Conservation (phyloP, 441 rosid genomes). For the Populus hybrid region DNA sequence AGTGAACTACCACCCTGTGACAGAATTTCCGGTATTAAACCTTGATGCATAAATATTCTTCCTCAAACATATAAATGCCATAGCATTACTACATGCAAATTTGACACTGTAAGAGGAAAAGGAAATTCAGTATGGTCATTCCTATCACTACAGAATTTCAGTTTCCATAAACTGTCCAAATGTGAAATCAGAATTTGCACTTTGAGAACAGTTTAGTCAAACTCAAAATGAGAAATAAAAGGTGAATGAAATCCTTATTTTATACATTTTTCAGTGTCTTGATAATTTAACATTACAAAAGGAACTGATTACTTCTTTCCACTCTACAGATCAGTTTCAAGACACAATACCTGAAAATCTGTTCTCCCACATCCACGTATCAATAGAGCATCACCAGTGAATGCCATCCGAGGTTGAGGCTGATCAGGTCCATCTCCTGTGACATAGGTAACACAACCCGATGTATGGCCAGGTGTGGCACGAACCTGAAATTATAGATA, state of each 20-base stretch:
- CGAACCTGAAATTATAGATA: constrained; percentile 49
- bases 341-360: constrained; percentile 78
- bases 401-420: constrained; percentile 94
- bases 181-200: neutral
- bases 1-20: constrained; percentile 82
- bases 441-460: constrained; percentile 91
- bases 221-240: neutral
- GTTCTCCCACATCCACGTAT: constrained; percentile 99
- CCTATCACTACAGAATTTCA: neutral
- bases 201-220: neutral
- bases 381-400: constrained; percentile 83
- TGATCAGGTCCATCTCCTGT: constrained; percentile 76
- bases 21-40: constrained; percentile 10
- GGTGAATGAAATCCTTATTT: neutral
- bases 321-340: neutral
- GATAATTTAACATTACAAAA: neutral
- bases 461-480: constrained; percentile 92
- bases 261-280: neutral
- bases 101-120: neutral
- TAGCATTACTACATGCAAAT: neutral
- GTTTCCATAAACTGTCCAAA: neutral
- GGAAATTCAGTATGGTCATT: neutral
- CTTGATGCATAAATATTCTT: neutral
- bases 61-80: neutral
- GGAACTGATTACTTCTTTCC: neutral